Evolutionary conservation across 805 yeast species (phyloP), one percentile per base, ranked within the genome.

Genomic region (Ogataea zsoltii): DNA sequence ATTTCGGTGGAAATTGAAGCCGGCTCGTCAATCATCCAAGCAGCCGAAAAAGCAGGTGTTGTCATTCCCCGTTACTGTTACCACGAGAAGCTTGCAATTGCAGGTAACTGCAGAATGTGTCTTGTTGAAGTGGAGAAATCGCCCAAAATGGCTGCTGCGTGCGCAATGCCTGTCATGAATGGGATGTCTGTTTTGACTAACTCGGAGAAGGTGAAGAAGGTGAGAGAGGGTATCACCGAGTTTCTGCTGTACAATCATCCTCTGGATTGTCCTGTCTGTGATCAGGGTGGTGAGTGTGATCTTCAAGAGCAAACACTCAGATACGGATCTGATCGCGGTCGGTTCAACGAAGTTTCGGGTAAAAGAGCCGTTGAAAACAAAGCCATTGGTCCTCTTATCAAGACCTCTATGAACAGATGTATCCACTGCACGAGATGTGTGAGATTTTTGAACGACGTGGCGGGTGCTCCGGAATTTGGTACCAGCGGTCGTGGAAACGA

Each of bases 211-310:
- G 87, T 86, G 52, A 83, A 79, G 67, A 81, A 84, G 67, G 88
- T 91, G 37, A 79, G 96, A 63, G 96, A 88, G 69, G 92, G 92
- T 64, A 94, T 88, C 57, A 88, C 95, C 35, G 96, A 88, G 69
- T 85, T 88, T 83, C 71, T 88, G 51, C 76, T 88, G 53, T 88
- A 88, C 56, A 88, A 88, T 74, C 96, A 88, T 72, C 96, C 96
- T 17, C 76, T 88, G 62, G 96, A 88, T 71, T 88, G 96, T 70
- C 96, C 96, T 18, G 85, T 88, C 45, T 88, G 96, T 69, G 96
- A 88, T 70, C 96, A 88, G 70, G 96, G 96, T 69, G 96, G 96
- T 54, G 96, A 88, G 68, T 88, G 96, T 74, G 96, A 88, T 65
- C 76, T 88, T 57, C 96, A 88, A 71, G 96, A 88, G 63, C 96